Evolutionary conservation across 805 yeast genomes (phyloP).

Genomic region (Yarrowia sp.): DNA sequence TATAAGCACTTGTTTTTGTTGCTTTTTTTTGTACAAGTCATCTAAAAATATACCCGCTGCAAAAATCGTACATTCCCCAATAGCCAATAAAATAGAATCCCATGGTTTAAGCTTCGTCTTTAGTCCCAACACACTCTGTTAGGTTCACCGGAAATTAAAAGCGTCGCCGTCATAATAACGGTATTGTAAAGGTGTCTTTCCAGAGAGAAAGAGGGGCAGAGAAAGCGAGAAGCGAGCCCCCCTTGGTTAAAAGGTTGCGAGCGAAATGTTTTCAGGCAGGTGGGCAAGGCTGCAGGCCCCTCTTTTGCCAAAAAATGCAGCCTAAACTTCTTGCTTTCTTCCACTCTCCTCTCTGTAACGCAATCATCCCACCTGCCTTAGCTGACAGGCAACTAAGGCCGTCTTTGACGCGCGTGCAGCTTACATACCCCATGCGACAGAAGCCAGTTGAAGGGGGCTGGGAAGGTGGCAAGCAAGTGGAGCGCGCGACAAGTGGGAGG

Average conservation of each 20-base stretch:
- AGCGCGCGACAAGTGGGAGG: too few relatives aligned
- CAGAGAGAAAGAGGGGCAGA: background rate
- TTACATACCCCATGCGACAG: slow-evolving; percentile 16
- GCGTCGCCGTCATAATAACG: slow-evolving; percentile 13
- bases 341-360: background rate
- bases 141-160: slow-evolving; percentile 20
- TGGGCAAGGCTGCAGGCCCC: too few relatives aligned
- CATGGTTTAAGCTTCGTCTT: background rate
- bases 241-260: too few relatives aligned
- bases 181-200: background rate
- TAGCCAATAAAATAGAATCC: background rate
- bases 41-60: background rate
- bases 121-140: slow-evolving; percentile 12
- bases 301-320: too few relatives aligned
- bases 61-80: background rate
- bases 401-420: slow-evolving; percentile 16
- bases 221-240: background rate
- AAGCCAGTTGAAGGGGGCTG: background rate
- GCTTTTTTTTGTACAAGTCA: background rate
- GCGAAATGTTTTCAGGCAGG: too few relatives aligned
- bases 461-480: background rate
- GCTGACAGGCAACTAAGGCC: background rate
- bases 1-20: background rate
- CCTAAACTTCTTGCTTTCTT: background rate
- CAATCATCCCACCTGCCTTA: slow-evolving; percentile 19